Base-by-base conservation (phyloP, 202 grass and related monocot species). In the Elaeis oleifera region DNA sequence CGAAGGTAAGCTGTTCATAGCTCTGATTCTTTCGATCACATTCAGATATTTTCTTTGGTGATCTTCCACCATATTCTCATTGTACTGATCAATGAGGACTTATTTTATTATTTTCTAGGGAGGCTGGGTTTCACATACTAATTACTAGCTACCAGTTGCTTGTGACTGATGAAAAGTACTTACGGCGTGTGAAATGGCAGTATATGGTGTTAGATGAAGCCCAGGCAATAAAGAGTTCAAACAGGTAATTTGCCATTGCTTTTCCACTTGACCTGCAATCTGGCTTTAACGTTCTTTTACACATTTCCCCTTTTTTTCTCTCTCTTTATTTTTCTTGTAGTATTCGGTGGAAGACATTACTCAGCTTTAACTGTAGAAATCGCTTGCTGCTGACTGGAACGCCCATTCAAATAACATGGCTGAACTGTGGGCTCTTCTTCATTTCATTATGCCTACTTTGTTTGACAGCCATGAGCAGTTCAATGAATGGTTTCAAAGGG, bases 391-490 rank as follows among this genome's bases (percentile, higher is more conserved):
- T 99, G 65, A 90, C 95, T 70, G 95, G 95, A 50, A 99, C 95
- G 65, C 95, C 95, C 39, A 99, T 99, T 76, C 95, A 99, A 63
- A 99, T 69, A 99, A 94, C 64, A 99, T 99, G 95, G 88, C 95
- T 73, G 95, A 99, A 70, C 61, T 99, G 71, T 99, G 95, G 95
- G 95, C 95, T 16, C 85, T 99, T 76, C 95, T 99, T 75, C 95
- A 99, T 80, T 99, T 99, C 69, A 99, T 99, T 71, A 99, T 99
- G 95, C 95, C 95, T 24, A 99, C 95, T 69, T 84, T 99, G 54
- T 99, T 99, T 94, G 95, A 99, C 51, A 99, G 95, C 53, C 95
- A 99, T 56, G 95, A 99, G 59, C 95, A 99, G 70, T 99, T 99
- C 56, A 94, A 89, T 44, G 95, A 99, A 72, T 99, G 95, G 95